Percentiles rank a stretch among this genome's conserved stretches.
Conservation (phyloP, 345 rosid genomes). For the Populus ilicifolia region DNA sequence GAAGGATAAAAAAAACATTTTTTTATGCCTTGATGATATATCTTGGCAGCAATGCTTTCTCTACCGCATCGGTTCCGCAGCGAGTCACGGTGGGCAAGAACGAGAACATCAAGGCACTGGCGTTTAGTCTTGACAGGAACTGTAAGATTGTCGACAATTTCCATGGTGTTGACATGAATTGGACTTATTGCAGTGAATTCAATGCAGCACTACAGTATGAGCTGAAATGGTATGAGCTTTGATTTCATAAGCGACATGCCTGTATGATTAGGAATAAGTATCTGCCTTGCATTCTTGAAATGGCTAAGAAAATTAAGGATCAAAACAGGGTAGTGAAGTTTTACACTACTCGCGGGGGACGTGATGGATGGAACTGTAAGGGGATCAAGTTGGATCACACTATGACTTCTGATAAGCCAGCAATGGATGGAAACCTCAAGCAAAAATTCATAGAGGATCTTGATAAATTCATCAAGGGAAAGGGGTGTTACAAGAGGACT, state of each 20-base stretch:
- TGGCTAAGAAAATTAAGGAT: constrained; percentile 33
- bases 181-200: constrained; percentile 26
- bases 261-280: constrained; percentile 31
- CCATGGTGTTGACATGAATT: constrained; percentile 28
- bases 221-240: constrained; percentile 36
- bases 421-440: constrained; percentile 40
- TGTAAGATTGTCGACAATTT: constrained; percentile 33
- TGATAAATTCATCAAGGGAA: constrained; percentile 24
- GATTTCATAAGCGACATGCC: constrained; percentile 21
- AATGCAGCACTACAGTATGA: constrained; percentile 14
- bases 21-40: constrained; percentile 24
- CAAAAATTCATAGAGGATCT: constrained; percentile 29
- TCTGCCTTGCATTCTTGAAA: constrained; percentile 29
- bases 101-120: constrained; percentile 24
- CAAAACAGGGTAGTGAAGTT: constrained; percentile 26
- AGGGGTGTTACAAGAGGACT: constrained; percentile 29
- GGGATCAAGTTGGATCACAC: constrained; percentile 38
- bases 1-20: constrained; percentile 35
- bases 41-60: constrained; percentile 29
- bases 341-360: constrained; percentile 16
- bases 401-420: constrained; percentile 37
- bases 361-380: constrained; percentile 28
- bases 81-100: constrained; percentile 36
- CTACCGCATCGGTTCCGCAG: constrained; percentile 2
- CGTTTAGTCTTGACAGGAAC: constrained; percentile 29